A percentile compares a stretch with the other conserved stretches of the same genome.
Evolutionary conservation across 345 rosid species (phyloP).

Genomic region (Rubroshorea leprosula): DNA sequence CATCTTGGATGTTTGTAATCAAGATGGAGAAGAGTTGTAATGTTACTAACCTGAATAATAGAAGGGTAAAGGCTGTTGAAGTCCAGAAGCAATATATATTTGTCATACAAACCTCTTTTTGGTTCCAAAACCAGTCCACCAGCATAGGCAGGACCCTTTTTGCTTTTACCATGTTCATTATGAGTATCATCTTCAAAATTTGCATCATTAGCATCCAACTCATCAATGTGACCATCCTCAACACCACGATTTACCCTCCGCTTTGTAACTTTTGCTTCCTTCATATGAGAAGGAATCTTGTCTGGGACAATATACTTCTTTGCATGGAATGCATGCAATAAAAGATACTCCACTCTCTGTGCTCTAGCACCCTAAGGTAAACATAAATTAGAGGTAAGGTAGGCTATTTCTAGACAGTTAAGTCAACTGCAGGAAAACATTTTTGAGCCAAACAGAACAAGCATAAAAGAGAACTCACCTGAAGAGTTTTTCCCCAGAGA

Average conservation of each 20-base stretch:
- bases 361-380: constrained; percentile 91
- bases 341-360: constrained; percentile 87
- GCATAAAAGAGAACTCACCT: constrained; percentile 43
- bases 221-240: constrained; percentile 41
- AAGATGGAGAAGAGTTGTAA: constrained; percentile 8
- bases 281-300: constrained; percentile 50
- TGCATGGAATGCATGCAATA: constrained; percentile 87
- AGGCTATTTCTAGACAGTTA: not conserved
- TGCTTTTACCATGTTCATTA: constrained; percentile 46
- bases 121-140: constrained; percentile 99
- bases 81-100: constrained; percentile 86
- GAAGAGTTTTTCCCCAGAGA: constrained; percentile 97
- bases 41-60: constrained; percentile 78
- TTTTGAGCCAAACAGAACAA: constrained; percentile 1
- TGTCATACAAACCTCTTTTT: constrained; percentile 91
- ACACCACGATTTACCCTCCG: constrained; percentile 42
- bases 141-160: constrained; percentile 88
- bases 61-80: constrained; percentile 99
- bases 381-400: not conserved
- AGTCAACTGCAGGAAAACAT: not conserved
- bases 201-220: constrained; percentile 36
- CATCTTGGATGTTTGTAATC: not conserved
- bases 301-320: constrained; percentile 93
- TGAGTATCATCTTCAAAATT: constrained; percentile 38
- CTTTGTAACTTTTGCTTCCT: constrained; percentile 54